Evolutionary conservation across 1,284 basidiomycete genomes (phyloP).

Genomic region (Ganoderma lingzhi): DNA sequence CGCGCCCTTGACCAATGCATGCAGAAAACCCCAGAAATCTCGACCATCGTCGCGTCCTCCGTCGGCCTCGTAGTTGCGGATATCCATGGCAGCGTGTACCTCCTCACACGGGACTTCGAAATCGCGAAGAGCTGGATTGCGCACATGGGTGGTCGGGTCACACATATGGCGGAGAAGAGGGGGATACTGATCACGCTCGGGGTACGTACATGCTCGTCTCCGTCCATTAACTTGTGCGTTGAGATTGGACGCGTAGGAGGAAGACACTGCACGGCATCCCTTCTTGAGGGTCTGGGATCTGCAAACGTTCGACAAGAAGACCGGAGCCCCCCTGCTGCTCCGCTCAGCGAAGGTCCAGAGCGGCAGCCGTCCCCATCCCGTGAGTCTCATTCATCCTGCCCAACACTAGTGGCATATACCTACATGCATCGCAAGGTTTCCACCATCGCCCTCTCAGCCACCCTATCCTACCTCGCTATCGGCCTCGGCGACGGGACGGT

Average conservation of each 20-base stretch:
- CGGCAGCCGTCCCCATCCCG: constrained; percentile 83
- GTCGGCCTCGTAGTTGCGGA: constrained; percentile 79
- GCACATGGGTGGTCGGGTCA: constrained; percentile 79
- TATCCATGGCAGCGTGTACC: constrained; percentile 81
- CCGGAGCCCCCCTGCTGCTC: constrained; percentile 71
- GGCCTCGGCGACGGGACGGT: constrained; percentile 97
- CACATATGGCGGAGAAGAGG: constrained; percentile 83
- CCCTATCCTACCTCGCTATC: constrained; percentile 88
- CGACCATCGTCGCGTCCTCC: constrained; percentile 67
- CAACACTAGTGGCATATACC: not conserved
- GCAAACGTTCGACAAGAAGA: constrained; percentile 77
- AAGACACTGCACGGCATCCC: constrained; percentile 76
- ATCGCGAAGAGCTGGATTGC: constrained; percentile 79
- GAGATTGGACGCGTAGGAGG: constrained; percentile 63
- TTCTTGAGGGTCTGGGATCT: constrained; percentile 93
- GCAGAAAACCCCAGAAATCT: constrained; percentile 77
- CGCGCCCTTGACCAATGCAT: constrained; percentile 27
- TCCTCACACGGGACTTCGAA: constrained; percentile 81
- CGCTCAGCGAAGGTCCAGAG: constrained; percentile 84
- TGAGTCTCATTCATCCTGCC: constrained; percentile 47
- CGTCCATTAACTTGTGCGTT: not conserved
- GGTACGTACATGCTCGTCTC: constrained; percentile 54
- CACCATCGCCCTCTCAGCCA: constrained; percentile 80
- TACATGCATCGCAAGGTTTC: constrained; percentile 63
- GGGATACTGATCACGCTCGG: constrained; percentile 87